A percentile compares a stretch with the other conserved stretches of the same genome.
These are phyloP conservation scores for Penicillium dipodomyicola DNA, from an alignment of 495 filamentous ascomycete genomes.

Conservation along the genomic window DNA sequence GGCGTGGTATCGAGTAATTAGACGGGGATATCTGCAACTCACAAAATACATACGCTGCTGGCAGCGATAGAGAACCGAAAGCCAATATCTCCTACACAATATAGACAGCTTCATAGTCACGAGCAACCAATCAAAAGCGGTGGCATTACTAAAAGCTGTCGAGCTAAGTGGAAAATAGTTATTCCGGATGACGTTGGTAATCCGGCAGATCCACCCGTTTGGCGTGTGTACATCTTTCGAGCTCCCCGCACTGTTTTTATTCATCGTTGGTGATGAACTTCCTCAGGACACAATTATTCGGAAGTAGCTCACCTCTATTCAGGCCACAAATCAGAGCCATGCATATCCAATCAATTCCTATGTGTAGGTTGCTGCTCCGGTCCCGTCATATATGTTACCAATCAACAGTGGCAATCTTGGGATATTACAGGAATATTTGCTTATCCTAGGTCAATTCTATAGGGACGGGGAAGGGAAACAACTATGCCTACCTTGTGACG, in stretches of 20 bases:
- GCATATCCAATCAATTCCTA: constrained; percentile 97
- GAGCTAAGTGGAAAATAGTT: constrained; percentile 16
- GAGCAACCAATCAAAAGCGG: constrained; percentile 16
- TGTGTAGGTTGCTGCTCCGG: constrained; percentile 67
- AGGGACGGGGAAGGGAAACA: constrained; percentile 90
- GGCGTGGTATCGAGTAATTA: constrained; percentile 27
- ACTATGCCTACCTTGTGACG: constrained; percentile 93
- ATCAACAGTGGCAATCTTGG: not conserved
- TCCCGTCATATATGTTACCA: constrained; percentile 3
- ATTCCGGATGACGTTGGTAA: constrained; percentile 28
- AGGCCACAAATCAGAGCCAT: constrained; percentile 51
- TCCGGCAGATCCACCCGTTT: constrained; percentile 6
- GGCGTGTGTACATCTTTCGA: not conserved
- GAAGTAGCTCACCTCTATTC: constrained; percentile 5
- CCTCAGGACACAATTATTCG: constrained; percentile 20
- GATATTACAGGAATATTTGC: constrained; percentile 1
- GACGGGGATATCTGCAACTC: not conserved
- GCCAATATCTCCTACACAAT: not conserved
- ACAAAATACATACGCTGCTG: constrained; percentile 18
- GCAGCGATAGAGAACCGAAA: constrained; percentile 14
- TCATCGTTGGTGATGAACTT: constrained; percentile 33
- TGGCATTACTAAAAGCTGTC: constrained; percentile 15
- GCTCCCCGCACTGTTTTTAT: constrained; percentile 18
- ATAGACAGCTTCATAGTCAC: not conserved
- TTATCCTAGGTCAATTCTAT: constrained; percentile 9